Percentiles rank a stretch among this genome's conserved stretches.
Conservation (phyloP, 768 basidiomycete genomes). For the Hydnomerulius pinastri region DNA sequence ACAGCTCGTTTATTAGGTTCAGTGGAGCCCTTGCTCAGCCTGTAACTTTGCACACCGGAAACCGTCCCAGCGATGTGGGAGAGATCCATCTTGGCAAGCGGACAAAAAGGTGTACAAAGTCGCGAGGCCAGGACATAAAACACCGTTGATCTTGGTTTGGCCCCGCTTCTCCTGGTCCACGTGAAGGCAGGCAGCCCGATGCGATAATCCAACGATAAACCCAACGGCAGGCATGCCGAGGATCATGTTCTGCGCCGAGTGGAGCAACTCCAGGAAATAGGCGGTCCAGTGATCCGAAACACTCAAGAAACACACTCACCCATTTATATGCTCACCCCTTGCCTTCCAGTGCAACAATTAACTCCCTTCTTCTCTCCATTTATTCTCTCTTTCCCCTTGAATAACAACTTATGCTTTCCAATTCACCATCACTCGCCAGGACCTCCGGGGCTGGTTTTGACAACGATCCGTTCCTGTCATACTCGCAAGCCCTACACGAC, state of each 20-base stretch:
- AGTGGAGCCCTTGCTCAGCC: not conserved
- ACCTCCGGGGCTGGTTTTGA: constrained; percentile 3
- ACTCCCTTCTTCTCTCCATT: not conserved
- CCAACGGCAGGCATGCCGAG: constrained; percentile 1
- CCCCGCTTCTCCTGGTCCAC: too few species aligned
- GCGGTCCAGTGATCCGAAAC: constrained; percentile 26
- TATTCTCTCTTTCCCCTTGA: constrained; percentile 16
- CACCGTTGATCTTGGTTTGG: not conserved
- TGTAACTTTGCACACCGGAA: not conserved
- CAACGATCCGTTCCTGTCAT: constrained; percentile 46
- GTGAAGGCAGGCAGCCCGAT: too few species aligned
- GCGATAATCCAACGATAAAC: too few species aligned
- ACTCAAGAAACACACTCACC: constrained; percentile 12
- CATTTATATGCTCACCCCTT: constrained; percentile 28
- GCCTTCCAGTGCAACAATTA: constrained; percentile 10
- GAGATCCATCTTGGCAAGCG: too few species aligned
- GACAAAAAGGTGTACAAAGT: too few species aligned
- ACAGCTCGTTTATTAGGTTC: not conserved
- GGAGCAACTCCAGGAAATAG: constrained; percentile 26
- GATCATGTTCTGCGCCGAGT: constrained; percentile 19
- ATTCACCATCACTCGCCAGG: constrained; percentile 5
- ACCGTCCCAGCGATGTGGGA: too few species aligned
- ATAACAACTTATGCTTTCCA: constrained; percentile 15
- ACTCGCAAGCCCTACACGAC: constrained; percentile 65
- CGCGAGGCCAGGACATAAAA: too few species aligned